These are phyloP conservation scores for Diaporthe destruens DNA, from an alignment of 2,329 filamentous ascomycete genomes.

Conservation along the genomic window DNA sequence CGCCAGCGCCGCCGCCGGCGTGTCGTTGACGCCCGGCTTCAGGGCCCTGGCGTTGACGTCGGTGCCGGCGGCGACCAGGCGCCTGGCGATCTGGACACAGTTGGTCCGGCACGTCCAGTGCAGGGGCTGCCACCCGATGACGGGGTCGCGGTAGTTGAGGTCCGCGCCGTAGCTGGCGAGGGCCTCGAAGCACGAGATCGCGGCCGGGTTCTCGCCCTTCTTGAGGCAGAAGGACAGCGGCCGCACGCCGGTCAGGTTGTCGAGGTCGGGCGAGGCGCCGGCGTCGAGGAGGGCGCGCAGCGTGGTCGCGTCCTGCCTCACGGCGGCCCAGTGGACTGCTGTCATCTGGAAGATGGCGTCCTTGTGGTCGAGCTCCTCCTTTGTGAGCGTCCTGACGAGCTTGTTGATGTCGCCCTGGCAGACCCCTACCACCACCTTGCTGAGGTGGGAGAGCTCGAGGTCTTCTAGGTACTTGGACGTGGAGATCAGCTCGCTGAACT, in stretches of 20 bases:
- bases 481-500: constrained; percentile 20
- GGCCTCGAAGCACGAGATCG: constrained; percentile 20
- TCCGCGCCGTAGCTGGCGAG: constrained; percentile 19
- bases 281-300: constrained; percentile 19
- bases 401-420: constrained; percentile 8
- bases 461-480: background rate
- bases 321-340: constrained; percentile 21
- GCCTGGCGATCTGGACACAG: background rate
- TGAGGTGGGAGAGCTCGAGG: constrained; percentile 7
- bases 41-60: constrained; percentile 1
- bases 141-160: constrained; percentile 18
- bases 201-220: constrained; percentile 9
- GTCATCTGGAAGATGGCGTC: constrained; percentile 25
- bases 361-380: constrained; percentile 3
- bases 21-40: constrained; percentile 16
- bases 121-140: constrained; percentile 14
- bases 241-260: constrained; percentile 16
- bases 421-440: constrained; percentile 1
- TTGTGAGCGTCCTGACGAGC: background rate
- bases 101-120: background rate
- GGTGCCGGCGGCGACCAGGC: constrained; percentile 12
- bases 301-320: constrained; percentile 1
- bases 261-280: background rate
- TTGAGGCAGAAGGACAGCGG: background rate
- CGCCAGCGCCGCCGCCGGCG: constrained; percentile 16